These are phyloP conservation scores for Benincasa hispida DNA, from an alignment of 306 rosid species.

Conservation along the genomic window DNA sequence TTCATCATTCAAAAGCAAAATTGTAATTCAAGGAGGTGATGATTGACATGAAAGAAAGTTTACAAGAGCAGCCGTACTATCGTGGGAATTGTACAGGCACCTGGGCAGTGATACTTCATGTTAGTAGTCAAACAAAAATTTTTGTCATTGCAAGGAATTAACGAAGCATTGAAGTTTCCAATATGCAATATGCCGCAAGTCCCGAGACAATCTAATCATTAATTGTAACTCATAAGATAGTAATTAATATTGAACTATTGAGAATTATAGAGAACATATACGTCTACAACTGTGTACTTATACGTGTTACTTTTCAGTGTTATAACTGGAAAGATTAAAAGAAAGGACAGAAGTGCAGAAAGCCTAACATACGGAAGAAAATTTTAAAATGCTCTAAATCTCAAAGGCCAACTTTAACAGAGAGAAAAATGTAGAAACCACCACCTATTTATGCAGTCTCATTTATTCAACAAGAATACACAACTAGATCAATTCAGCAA, in stretches of 20 bases:
- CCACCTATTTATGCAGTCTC: background rate
- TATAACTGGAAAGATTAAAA: background rate
- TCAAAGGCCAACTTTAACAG: background rate
- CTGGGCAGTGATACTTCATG: background rate
- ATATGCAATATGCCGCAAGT: background rate
- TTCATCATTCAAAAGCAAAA: background rate
- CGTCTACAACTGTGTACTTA: background rate
- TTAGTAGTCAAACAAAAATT: background rate
- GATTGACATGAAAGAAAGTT: background rate
- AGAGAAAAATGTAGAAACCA: background rate
- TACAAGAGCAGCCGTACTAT: background rate
- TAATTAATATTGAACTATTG: background rate
- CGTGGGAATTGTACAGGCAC: background rate
- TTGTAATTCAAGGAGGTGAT: background rate
- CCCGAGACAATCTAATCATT: background rate
- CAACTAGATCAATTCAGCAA: background rate
- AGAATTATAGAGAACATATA: background rate
- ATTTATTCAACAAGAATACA: background rate
- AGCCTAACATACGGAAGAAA: background rate
- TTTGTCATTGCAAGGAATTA: background rate
- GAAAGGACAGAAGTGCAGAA: background rate
- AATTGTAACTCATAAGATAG: background rate
- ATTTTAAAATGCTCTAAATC: background rate
- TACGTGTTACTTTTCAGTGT: background rate
- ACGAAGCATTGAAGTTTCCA: background rate